Base-by-base conservation (phyloP, 2,329 filamentous ascomycete genomes). In the Monilinia polystroma region DNA sequence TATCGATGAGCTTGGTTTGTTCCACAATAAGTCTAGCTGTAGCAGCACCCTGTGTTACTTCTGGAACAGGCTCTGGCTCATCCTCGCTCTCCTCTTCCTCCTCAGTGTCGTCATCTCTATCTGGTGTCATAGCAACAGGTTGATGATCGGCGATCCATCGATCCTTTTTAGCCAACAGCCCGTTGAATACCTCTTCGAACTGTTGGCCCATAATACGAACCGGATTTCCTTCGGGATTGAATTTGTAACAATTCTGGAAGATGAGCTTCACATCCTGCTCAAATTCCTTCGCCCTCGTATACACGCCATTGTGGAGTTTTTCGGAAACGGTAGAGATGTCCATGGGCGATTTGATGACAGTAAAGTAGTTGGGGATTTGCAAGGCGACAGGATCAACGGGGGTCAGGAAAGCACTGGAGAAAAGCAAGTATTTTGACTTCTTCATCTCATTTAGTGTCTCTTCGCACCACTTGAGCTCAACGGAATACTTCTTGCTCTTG, bases 281-380 rank as follows among this genome's bases (percentile, higher is more conserved):
- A 73, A 98, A 92, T 56, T 97, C 93, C 77, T 92, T 93, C 0
- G 91, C 84, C 66, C 84, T 92, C 71, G 87, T 85, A 75, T 98
- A 98, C 66, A 92, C 86, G 35, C 93, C 92, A 16, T 83, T 82
- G 72, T 89, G 87, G 52, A 97, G 83, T 78, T 96, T 96, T 53
- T 84, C 83, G 47, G 85, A 83, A 75, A 97, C 90, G n/a, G 92
- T 97, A 20, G 85, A 83, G 60, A 97, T 82, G 77, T 99, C 94
- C 94, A 98, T 99, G 0, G 95, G 95, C 76, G 93, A 92, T 82
- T 97, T 98, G 80, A 99, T 93, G 69, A 98, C 83, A 74, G 90
- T 92, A 77, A 95, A 92, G 77, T 99, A 99, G 32, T 90, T 89
- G 0, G 95, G 95, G 68, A 98, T 97, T 76, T 94, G 93, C 64